Percentiles rank a stretch among this genome's conserved stretches.
These are phyloP conservation scores for Leonotis leonurus DNA, from an alignment of 257 asterid genomes.

Conservation along the genomic window DNA sequence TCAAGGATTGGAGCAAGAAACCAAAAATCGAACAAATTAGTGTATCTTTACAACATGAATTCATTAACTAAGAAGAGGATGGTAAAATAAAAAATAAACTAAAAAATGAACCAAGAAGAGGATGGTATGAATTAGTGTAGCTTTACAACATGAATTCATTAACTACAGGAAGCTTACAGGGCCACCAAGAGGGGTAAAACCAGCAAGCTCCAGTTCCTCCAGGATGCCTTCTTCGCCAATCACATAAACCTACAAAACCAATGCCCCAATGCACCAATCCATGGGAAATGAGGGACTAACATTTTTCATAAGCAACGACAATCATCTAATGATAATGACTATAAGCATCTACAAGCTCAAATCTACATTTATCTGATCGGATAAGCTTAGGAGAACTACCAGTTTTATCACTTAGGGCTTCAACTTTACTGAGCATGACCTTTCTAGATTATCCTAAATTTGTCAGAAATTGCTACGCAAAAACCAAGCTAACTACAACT, in stretches of 20 bases:
- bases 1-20: background rate
- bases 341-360: background rate
- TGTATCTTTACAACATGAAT: background rate
- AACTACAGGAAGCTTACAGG: slow-evolving; percentile 55
- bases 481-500: background rate
- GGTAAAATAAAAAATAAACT: background rate
- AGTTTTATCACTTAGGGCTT: slow-evolving; percentile 1
- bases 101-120: background rate
- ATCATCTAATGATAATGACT: background rate
- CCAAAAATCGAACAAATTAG: background rate
- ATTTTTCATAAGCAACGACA: slow-evolving; percentile 5
- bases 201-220: slow-evolving; percentile 79
- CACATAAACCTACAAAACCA: slow-evolving; percentile 70
- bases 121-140: too few relatives aligned
- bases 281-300: slow-evolving; percentile 7
- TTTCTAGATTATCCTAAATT: background rate
- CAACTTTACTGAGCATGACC: background rate
- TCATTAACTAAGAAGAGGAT: slow-evolving; percentile 3
- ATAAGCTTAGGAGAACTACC: background rate
- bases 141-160: too few relatives aligned
- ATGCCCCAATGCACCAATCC: too few relatives aligned
- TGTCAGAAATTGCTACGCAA: background rate
- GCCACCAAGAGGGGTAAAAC: slow-evolving; percentile 77
- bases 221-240: slow-evolving; percentile 89
- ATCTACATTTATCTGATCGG: background rate